Evolutionary conservation across 139 green algal genomes (phyloP), one percentile per base, ranked within the genome.

Genomic region (Coelastrella sp.): DNA sequence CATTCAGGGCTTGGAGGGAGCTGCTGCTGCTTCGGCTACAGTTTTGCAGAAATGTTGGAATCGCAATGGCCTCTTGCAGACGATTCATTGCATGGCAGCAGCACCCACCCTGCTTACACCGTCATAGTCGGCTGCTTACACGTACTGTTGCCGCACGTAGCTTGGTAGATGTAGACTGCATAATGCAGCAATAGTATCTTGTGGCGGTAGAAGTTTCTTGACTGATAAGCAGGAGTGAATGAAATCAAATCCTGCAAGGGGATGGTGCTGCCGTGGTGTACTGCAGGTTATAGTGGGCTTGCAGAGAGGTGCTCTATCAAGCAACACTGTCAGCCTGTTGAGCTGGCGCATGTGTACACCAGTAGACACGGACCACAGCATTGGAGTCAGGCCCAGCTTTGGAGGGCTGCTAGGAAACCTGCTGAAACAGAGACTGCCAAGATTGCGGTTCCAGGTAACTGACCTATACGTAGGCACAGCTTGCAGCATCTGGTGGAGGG

Each of bases 321-420:
- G 75, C 13, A 35, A 82, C 4, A 40, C 35, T 9, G 35, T 38
- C 19, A 53, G 35, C 32, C 53, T 82, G 34, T 34, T 82, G 53
- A 71, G 45, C 30, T 82, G 75, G 75, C 75, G 75, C 17, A 60
- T 82, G 5, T 82, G 75, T 35, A 82, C 75, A 57, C 69, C 69
- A 7, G 15, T 68, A 15, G 48, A 68, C 50, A 67, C 1, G 19
- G 37, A n/a, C 27, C 38, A n/a, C 48, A 69, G n/a, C 23, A n/a
- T 35, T 5, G 7, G 32, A 17, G 75, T 82, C 9, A 60, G 15
- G 6, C 75, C 75, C 51, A 82, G 53, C 75, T 34, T 82, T 30
- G 75, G 75, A 0, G 25, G 75, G 0, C n/a, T 82, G 75, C 75
- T 82, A 53, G 75, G 51, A 11, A 71, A 25, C 75, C 66, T 82